Base-by-base conservation (phyloP, 345 rosid genomes). In the Melastoma malabathricum region DNA sequence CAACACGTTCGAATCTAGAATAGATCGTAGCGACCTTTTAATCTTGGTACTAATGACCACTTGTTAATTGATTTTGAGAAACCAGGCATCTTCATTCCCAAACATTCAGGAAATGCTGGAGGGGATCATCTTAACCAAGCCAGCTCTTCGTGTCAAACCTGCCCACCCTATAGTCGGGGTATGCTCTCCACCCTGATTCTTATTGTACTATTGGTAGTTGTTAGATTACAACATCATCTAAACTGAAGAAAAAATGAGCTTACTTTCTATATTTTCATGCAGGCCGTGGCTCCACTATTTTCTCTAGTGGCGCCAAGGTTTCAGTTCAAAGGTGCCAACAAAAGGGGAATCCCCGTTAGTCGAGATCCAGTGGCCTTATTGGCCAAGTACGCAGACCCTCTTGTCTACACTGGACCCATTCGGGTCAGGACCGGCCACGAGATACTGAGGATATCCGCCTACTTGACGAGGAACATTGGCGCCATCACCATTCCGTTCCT, bases 291-390 rank as follows among this genome's bases (percentile, higher is more conserved):
- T 59, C 98, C 98, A 25, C 48, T 92, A 51, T 74, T 92, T 69
- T 88, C 98, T 48, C 65, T 88, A 66, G 61, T 92, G 2, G 88
- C 62, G 2, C 98, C 98, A 13, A 79, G 72, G 76, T 70, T 75
- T 64, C 98, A 84, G 70, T 84, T 92, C 60, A 92, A 88, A 70
- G 98, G 98, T 64, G 98, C 97, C 34, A 92, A 92, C 88, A 92
- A 81, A 70, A 75, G 88, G 67, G 98, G 98, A 23, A 79, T 92
- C 62, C 98, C 98, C 15, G 98, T 92, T 44, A 67, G 97, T 5
- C 77, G 97, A 69, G 97, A 92, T 65, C 97, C 98, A 39, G 94
- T 68, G 18, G 98, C 95, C n/a, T 68, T 83, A 43, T 44, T 70
- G 59, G 97, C 97, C 52, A 92, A 92, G 62, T 87, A 87, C 58